Evolutionary conservation across 306 rosid genomes (phyloP).

Genomic region (Lathyrus aphaca): DNA sequence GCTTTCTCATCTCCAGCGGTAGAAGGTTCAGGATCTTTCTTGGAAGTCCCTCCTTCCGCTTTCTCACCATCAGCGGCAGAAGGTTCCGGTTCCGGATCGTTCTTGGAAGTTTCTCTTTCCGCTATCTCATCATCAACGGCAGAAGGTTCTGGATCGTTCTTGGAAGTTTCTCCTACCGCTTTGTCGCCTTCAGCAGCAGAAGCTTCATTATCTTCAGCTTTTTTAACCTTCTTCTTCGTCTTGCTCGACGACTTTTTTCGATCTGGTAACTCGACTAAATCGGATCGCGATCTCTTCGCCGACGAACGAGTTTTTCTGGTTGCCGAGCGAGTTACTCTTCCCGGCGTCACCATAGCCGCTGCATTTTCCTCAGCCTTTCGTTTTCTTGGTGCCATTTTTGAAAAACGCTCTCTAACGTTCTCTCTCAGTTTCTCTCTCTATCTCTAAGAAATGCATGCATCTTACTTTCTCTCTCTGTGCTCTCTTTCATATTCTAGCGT

Average conservation of each 20-base stretch:
- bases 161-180: neutral
- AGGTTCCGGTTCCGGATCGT: neutral
- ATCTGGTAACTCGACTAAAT: neutral
- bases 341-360: too few relatives aligned
- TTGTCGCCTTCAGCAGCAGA: neutral
- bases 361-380: constrained; percentile 30
- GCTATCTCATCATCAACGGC: neutral
- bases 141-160: neutral
- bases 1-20: too few relatives aligned
- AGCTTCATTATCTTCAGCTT: neutral
- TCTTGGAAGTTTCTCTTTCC: neutral
- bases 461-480: neutral
- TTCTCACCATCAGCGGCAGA: too few relatives aligned
- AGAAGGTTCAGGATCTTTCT: too few relatives aligned
- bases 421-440: neutral
- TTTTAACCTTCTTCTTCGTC: neutral
- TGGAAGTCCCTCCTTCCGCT: too few relatives aligned
- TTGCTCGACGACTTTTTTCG: neutral
- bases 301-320: constrained; percentile 43
- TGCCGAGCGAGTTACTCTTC: constrained; percentile 40
- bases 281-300: neutral
- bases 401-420: neutral
- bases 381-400: constrained; percentile 28
- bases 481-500: neutral
- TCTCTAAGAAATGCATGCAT: neutral